Conservation (phyloP, 2,329 filamentous ascomycete genomes). For the Clarireedia monteithiana region DNA sequence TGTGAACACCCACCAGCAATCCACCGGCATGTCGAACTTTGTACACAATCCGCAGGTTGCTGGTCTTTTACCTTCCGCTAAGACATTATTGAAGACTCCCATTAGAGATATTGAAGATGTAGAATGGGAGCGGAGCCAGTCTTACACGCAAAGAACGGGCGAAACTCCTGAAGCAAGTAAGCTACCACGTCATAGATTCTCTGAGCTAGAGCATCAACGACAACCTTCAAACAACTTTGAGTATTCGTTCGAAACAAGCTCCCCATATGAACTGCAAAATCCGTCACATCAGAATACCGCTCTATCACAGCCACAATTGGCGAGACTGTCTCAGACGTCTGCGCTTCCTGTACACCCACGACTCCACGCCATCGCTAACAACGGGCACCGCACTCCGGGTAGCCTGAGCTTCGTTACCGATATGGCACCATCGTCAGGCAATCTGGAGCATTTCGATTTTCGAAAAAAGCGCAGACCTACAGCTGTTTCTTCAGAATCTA, state of each 20-base stretch:
- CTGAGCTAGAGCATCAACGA: neutral
- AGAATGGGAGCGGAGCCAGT: neutral
- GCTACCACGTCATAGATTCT: neutral
- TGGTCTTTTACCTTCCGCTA: neutral
- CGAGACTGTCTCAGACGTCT: neutral
- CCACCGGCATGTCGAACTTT: neutral
- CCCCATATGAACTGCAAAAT: neutral
- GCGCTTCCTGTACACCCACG: neutral
- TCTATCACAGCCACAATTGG: neutral
- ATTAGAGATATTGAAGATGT: neutral
- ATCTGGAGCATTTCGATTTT: conserved; percentile 26
- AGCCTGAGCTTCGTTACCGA: conserved; percentile 25
- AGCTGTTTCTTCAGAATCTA: neutral
- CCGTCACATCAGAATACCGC: neutral
- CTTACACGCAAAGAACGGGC: neutral
- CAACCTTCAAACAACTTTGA: neutral
- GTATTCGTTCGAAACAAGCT: neutral
- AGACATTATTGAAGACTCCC: neutral
- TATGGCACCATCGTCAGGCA: conserved; percentile 24
- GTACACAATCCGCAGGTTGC: neutral
- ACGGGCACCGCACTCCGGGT: neutral
- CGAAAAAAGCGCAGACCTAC: conserved; percentile 16
- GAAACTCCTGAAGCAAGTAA: neutral
- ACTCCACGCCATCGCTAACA: neutral
- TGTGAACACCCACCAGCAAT: neutral